phyloP scores from a whole-genome alignment of 257 asterid species.

The Solanum okadae region DNA sequence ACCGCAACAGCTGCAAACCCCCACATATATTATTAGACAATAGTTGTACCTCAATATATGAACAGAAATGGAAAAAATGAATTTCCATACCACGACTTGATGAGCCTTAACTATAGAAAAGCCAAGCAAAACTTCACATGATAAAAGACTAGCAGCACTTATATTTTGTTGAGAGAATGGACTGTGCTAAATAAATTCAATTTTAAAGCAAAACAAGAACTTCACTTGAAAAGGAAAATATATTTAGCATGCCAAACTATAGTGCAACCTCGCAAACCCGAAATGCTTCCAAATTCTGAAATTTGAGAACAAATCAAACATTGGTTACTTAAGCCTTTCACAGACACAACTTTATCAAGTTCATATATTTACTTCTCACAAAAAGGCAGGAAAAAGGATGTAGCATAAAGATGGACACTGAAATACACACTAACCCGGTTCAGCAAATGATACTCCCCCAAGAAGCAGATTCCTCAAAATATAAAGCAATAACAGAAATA shows the following conservation, averaged over 20 bases:
- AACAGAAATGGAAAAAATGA: not conserved
- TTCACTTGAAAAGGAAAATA: not conserved
- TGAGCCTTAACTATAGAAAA: not conserved
- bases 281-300: not conserved
- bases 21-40: not conserved
- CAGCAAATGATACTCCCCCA: not conserved
- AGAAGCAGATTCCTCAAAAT: not conserved
- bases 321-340: not conserved
- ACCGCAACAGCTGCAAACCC: conserved; percentile 75
- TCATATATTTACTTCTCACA: not conserved
- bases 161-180: not conserved
- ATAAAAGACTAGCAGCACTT: not conserved
- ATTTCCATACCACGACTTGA: not conserved
- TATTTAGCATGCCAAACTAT: not conserved
- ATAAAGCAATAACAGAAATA: not conserved
- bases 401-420: not conserved
- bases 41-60: not conserved
- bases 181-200: not conserved
- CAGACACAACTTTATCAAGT: not conserved
- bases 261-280: not conserved
- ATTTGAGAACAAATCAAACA: not conserved
- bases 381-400: not conserved
- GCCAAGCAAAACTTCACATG: not conserved
- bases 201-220: not conserved
- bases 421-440: not conserved